A percentile compares a stretch with the other conserved stretches of the same genome.
Conservation (phyloP, 345 rosid species). For the Abelmoschus esculentus region DNA sequence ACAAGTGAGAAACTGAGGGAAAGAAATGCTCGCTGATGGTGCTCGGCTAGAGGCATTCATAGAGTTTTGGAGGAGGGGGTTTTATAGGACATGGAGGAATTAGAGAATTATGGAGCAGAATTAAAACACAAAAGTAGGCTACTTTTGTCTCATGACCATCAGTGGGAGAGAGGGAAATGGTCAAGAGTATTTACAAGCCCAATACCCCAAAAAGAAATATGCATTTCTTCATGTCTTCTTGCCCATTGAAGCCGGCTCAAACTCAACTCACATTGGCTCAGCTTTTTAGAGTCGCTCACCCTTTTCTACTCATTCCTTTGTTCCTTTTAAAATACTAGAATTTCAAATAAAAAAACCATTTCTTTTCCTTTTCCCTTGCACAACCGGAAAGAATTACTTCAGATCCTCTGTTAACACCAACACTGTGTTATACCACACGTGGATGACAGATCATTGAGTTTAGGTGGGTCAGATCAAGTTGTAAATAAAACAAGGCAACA, state of each 20-base stretch:
- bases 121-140: conserved; percentile 5
- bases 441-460: not conserved
- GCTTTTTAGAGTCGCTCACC: not conserved
- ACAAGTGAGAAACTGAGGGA: not conserved
- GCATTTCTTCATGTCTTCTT: not conserved
- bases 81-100: conserved; percentile 15
- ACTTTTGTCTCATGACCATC: not conserved
- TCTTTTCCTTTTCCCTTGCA: too few species aligned
- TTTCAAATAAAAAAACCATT: too few species aligned
- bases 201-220: not conserved
- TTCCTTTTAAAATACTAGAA: too few species aligned
- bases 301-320: not conserved
- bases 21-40: not conserved
- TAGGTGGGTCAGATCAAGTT: not conserved
- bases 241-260: not conserved
- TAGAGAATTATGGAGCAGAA: not conserved
- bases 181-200: not conserved
- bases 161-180: not conserved
- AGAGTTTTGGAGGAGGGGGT: not conserved
- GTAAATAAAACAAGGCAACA: not conserved
- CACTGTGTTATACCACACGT: not conserved
- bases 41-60: not conserved
- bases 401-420: not conserved
- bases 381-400: not conserved
- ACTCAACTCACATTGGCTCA: not conserved